phyloP scores from a whole-genome alignment of 2,329 filamentous ascomycete genomes.

The Thyridium curvatum region DNA sequence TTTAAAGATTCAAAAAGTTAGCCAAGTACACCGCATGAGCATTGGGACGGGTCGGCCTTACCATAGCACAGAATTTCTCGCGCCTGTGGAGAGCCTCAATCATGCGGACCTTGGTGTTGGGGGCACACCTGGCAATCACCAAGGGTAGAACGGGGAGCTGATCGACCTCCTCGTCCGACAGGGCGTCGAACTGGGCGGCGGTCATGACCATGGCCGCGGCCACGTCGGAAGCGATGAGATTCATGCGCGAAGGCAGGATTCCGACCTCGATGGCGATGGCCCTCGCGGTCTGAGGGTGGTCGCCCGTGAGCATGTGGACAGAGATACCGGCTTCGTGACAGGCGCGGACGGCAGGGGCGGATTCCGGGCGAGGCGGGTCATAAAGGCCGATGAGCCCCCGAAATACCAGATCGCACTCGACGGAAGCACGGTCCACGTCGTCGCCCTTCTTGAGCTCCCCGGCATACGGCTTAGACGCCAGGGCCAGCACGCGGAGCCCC shows the following conservation, averaged over 20 bases:
- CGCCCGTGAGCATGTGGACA: constrained; percentile 59
- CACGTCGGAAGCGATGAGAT: constrained; percentile 38
- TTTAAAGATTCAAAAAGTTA: constrained; percentile 7
- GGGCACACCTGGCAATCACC: constrained; percentile 55
- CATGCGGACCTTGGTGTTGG: constrained; percentile 59
- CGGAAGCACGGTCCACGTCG: constrained; percentile 37
- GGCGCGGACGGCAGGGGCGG: constrained; percentile 46
- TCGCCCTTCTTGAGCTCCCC: constrained; percentile 15
- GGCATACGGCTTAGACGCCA: constrained; percentile 29
- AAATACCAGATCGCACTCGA: constrained; percentile 57
- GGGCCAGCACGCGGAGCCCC: constrained; percentile 51
- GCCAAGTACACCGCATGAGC: background rate
- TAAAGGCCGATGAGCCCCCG: constrained; percentile 63
- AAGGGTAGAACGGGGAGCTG: constrained; percentile 49
- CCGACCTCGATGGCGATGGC: constrained; percentile 47
- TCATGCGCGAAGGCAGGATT: constrained; percentile 21
- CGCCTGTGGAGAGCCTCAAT: constrained; percentile 62
- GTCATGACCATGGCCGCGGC: constrained; percentile 49
- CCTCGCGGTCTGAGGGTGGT: constrained; percentile 52
- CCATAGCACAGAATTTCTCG: constrained; percentile 55
- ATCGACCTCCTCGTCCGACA: constrained; percentile 52
- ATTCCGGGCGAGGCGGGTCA: constrained; percentile 62
- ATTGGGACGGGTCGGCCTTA: no score
- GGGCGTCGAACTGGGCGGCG: constrained; percentile 49
- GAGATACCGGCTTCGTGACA: constrained; percentile 51